Evolutionary conservation across 345 rosid genomes (phyloP).

Genomic region (Psidium guajava): DNA sequence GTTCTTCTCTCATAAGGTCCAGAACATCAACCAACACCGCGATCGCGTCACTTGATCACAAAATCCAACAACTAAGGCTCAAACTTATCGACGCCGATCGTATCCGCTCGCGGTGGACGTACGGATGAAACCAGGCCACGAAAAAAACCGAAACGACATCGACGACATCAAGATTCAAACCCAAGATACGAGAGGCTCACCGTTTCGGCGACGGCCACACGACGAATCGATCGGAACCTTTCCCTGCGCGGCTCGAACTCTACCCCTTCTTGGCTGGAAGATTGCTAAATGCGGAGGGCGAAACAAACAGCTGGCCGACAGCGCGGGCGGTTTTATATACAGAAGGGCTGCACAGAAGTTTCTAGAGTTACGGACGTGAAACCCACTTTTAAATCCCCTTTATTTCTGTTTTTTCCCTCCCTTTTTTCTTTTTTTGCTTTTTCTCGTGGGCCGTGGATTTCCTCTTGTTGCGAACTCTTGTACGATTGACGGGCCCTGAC

Average conservation of each 20-base stretch:
- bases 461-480: too few species aligned
- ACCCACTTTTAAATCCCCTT: conserved; percentile 5
- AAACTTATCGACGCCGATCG: neutral
- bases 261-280: neutral
- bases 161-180: neutral
- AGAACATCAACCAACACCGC: neutral
- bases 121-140: neutral
- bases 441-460: neutral
- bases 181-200: neutral
- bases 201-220: neutral
- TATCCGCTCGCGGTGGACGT: neutral
- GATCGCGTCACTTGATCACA: neutral
- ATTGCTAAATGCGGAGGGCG: neutral
- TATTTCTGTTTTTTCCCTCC: neutral
- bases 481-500: too few species aligned
- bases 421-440: neutral
- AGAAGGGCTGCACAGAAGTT: conserved; percentile 23
- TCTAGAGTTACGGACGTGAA: conserved; percentile 49
- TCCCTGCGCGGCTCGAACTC: neutral
- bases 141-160: neutral
- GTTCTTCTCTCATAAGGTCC: neutral
- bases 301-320: fast-evolving
- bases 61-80: neutral
- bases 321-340: neutral
- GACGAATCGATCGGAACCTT: neutral